A percentile compares a stretch with the other conserved stretches of the same genome.
Conservation (phyloP, 331 rosid species). For the Malus hybrid region DNA sequence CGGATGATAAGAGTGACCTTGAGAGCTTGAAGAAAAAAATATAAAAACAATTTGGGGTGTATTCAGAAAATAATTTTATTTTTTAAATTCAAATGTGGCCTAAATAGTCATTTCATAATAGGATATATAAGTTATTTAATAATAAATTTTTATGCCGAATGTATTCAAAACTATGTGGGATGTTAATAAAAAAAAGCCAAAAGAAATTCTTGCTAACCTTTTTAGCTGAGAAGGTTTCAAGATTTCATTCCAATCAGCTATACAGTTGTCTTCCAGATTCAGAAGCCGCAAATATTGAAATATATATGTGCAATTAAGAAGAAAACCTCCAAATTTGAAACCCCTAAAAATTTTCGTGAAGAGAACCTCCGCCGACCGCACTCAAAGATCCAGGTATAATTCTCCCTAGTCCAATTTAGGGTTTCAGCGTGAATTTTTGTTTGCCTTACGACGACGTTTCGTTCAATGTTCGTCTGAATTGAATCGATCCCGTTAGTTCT, state of each 20-base stretch:
- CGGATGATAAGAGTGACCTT: no score
- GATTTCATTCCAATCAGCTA: conserved; percentile 77
- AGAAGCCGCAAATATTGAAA: conserved; percentile 46
- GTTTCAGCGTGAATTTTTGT: background rate
- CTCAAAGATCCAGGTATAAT: conserved; percentile 54
- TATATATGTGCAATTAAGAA: no score
- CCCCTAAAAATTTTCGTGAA: no score
- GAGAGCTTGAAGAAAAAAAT: no score
- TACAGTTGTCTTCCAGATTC: conserved; percentile 81
- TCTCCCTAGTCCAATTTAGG: background rate
- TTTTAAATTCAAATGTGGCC: no score
- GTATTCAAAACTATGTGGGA: no score
- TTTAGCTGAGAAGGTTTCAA: conserved; percentile 68
- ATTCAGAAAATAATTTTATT: no score
- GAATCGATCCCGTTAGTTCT: background rate
- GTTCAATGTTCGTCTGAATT: background rate
- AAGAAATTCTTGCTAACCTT: conserved; percentile 37
- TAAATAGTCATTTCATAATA: no score
- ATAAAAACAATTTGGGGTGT: no score
- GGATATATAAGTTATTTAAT: no score
- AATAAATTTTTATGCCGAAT: no score
- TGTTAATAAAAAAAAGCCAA: background rate
- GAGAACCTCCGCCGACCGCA: conserved; percentile 49
- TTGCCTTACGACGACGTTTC: background rate
- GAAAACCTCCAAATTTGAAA: no score